A percentile compares a stretch with the other conserved stretches of the same genome.
Evolutionary conservation across 2,329 filamentous ascomycete genomes (phyloP).

Genomic region (Cytospora schulzeri): DNA sequence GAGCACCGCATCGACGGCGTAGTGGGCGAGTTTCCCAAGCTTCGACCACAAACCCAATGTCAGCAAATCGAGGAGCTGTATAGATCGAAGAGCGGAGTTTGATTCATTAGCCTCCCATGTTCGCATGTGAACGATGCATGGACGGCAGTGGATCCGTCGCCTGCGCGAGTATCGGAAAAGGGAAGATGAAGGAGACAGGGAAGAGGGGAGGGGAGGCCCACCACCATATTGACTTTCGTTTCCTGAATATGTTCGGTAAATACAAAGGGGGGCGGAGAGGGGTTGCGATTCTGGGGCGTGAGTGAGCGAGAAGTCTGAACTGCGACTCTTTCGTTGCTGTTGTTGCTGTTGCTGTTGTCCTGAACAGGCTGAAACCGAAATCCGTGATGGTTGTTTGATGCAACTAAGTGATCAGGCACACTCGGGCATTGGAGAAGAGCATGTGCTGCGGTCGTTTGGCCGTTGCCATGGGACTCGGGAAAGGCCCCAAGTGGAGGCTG

Average conservation of each 20-base stretch:
- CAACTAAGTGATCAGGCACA: background rate
- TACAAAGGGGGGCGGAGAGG: background rate
- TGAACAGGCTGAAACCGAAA: background rate
- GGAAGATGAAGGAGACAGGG: conserved; percentile 20
- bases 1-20: conserved; percentile 93
- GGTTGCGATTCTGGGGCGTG: background rate
- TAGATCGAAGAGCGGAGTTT: conserved; percentile 34
- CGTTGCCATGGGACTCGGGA: background rate
- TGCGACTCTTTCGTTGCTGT: too few species aligned
- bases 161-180: conserved; percentile 20
- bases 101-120: conserved; percentile 44
- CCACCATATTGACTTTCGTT: conserved; percentile 35
- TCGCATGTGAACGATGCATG: conserved; percentile 24
- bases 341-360: background rate
- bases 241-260: conserved; percentile 3
- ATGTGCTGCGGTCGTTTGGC: background rate
- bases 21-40: conserved; percentile 92
- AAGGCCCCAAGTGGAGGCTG: background rate
- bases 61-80: conserved; percentile 67
- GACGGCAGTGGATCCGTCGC: conserved; percentile 16
- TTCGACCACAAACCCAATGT: conserved; percentile 71
- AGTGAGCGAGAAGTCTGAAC: background rate
- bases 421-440: too few species aligned
- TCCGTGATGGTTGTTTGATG: background rate
- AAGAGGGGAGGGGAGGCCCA: conserved; percentile 26